A percentile compares a stretch with the other conserved stretches of the same genome.
Evolutionary conservation across 2,329 filamentous ascomycete genomes (phyloP).

Genomic region (Fusarium sp.): DNA sequence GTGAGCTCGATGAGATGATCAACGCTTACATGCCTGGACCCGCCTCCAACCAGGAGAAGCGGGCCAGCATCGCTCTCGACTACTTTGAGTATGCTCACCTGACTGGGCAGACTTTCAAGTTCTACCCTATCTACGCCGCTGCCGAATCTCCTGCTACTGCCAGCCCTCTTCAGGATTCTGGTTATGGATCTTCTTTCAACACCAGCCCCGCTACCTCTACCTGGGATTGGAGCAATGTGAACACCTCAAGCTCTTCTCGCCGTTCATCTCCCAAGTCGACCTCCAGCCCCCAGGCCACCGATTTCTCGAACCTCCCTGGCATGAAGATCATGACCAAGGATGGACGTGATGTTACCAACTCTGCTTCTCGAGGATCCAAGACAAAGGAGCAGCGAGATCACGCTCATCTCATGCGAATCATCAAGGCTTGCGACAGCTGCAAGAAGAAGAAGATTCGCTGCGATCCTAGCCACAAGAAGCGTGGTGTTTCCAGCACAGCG

Average conservation of each 20-base stretch:
- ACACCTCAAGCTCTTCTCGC: slow-evolving; percentile 44
- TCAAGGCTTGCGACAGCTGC: slow-evolving; percentile 73
- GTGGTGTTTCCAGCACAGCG: slow-evolving; percentile 46
- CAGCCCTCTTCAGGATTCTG: slow-evolving; percentile 54
- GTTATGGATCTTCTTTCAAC: slow-evolving; percentile 58
- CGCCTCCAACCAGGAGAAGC: slow-evolving; percentile 66
- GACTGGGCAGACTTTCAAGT: slow-evolving; percentile 69
- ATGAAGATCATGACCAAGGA: slow-evolving; percentile 75
- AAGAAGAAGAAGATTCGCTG: slow-evolving; percentile 71
- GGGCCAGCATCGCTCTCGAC: slow-evolving; percentile 65
- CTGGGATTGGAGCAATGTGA: slow-evolving; percentile 56
- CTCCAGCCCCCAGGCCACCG: slow-evolving; percentile 47
- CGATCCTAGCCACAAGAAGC: slow-evolving; percentile 67
- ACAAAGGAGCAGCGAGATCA: slow-evolving; percentile 75
- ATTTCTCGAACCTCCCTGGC: slow-evolving; percentile 65
- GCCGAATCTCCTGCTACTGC: slow-evolving; percentile 56
- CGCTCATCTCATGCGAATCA: slow-evolving; percentile 72
- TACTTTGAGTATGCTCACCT: slow-evolving; percentile 63
- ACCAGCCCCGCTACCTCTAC: slow-evolving; percentile 60
- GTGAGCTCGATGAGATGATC: slow-evolving; percentile 69
- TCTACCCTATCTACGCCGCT: slow-evolving; percentile 61
- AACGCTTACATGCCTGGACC: slow-evolving; percentile 65
- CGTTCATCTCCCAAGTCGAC: slow-evolving; percentile 41
- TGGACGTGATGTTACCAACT: slow-evolving; percentile 70
- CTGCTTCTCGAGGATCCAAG: slow-evolving; percentile 69